These are phyloP conservation scores for Podila epicladia DNA, from an alignment of 192 early-diverging fungal species.

Conservation along the genomic window DNA sequence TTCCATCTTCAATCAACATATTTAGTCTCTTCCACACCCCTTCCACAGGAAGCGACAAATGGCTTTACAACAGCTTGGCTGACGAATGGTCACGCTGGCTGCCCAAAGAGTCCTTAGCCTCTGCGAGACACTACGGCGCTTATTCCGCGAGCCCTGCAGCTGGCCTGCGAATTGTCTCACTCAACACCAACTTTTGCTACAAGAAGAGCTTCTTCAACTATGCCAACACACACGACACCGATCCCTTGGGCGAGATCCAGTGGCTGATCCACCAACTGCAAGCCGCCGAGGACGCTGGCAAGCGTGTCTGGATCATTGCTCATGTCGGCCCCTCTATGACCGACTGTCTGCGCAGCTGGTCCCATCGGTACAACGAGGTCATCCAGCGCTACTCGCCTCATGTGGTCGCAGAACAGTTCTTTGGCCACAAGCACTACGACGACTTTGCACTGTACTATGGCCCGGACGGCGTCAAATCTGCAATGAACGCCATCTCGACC, in stretches of 20 bases:
- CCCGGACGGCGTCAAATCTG: conserved; percentile 19
- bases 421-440: conserved; percentile 65
- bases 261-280: conserved; percentile 62
- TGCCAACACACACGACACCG: conserved; percentile 45
- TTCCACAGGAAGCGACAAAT: conserved; percentile 41
- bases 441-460: conserved; percentile 62
- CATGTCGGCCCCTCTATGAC: conserved; percentile 59
- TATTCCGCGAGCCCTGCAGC: conserved; percentile 56
- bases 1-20: not conserved
- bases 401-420: conserved; percentile 66
- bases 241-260: conserved; percentile 61
- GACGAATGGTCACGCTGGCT: conserved; percentile 64
- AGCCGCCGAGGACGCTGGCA: conserved; percentile 57
- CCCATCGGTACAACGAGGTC: conserved; percentile 61
- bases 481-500: conserved; percentile 53
- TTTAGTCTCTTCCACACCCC: conserved; percentile 24
- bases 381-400: conserved; percentile 64
- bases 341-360: conserved; percentile 60
- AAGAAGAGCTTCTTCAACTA: conserved; percentile 64
- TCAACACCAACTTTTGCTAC: conserved; percentile 72
- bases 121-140: conserved; percentile 56
- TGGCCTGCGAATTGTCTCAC: conserved; percentile 58
- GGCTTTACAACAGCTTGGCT: conserved; percentile 61
- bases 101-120: conserved; percentile 35
- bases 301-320: conserved; percentile 68